Base-by-base conservation (phyloP, 768 basidiomycete genomes). In the Termitomyces sp. region DNA sequence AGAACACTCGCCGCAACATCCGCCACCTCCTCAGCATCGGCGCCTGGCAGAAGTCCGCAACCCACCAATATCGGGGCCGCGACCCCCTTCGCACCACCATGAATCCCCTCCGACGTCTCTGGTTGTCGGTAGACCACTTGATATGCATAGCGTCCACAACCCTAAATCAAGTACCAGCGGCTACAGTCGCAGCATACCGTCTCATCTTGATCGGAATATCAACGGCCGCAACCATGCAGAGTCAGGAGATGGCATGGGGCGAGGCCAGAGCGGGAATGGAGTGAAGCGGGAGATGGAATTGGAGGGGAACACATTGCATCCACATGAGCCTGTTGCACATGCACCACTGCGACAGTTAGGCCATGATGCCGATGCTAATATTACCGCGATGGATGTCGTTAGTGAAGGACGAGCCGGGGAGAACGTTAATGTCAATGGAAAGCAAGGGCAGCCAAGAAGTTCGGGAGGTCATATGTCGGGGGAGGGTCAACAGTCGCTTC, bases 401-500 rank as follows among this genome's bases (percentile, higher is more conserved):
- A 54, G 34, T 54, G 52, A 48, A 45, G 49, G 30, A 48, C 44
- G 52, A 34, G 34, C 42, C 30, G 52, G 54, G 23, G 60, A 61
- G 5, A 56, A 54, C 27, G 52, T 30, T 23, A 54, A 19, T 43
- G 54, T 27, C 27, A 56, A 44, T 40, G 56, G 54, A 32, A 57
- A 42, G 41, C 57, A 59, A 52, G 61, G 57, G 46, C 66, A 63
- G 50, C 54, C 56, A 49, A 61, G 59, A 52, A 59, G 50, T 42
- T 48, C 37, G 37, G 64, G 59, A 12, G 53, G 59, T 35, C 61
- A 59, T 16, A 14, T 27, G 58, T 56, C 59, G 40, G 66, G 64
- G 32, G 72, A 75, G 25, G 68, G 67, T 21, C 60, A 66, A 32
- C 79, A 72, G 60, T 82, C 84, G 19, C 70, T 90, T 57, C 88